A percentile compares a stretch with the other conserved stretches of the same genome.
Evolutionary conservation across 495 filamentous ascomycete genomes (phyloP).

Genomic region (Acidomyces sp.): DNA sequence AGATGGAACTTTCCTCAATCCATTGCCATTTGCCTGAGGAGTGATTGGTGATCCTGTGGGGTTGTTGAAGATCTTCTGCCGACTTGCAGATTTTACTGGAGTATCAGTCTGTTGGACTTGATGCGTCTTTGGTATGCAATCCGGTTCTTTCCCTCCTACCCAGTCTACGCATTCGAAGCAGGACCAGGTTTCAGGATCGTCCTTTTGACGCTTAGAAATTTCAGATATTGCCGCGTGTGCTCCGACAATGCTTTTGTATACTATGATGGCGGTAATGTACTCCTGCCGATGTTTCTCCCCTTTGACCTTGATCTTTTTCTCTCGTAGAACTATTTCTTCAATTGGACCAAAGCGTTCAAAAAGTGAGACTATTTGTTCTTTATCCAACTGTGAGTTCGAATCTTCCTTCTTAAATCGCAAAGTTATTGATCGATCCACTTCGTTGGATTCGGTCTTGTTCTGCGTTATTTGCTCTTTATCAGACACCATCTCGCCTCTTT

Average conservation of each 20-base stretch:
- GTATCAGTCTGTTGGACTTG: neutral
- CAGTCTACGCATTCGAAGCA: slow-evolving; percentile 43
- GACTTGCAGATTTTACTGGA: no score
- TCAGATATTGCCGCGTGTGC: slow-evolving; percentile 49
- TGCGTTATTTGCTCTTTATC: neutral
- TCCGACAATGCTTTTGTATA: slow-evolving; percentile 46
- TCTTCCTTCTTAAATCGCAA: slow-evolving; percentile 31
- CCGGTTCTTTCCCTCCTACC: slow-evolving; percentile 39
- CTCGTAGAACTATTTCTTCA: slow-evolving; percentile 39
- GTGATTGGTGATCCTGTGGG: slow-evolving; percentile 4
- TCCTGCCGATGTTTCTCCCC: slow-evolving; percentile 31
- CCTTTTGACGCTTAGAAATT: slow-evolving; percentile 30
- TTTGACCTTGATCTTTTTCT: slow-evolving; percentile 36
- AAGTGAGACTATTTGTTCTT: slow-evolving; percentile 32
- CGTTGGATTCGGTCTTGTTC: slow-evolving; percentile 11
- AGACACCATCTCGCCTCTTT: neutral
- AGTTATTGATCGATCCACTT: slow-evolving; percentile 47
- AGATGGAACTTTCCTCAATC: slow-evolving; percentile 4
- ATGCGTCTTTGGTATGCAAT: slow-evolving; percentile 15
- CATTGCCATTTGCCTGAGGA: slow-evolving; percentile 1
- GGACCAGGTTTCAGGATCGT: slow-evolving; percentile 32
- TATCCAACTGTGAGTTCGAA: slow-evolving; percentile 25
- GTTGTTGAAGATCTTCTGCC: no score
- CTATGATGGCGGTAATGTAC: slow-evolving; percentile 30
- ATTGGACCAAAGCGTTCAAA: slow-evolving; percentile 45